phyloP scores from a whole-genome alignment of 257 asterid genomes.

The Echites panduratus region DNA sequence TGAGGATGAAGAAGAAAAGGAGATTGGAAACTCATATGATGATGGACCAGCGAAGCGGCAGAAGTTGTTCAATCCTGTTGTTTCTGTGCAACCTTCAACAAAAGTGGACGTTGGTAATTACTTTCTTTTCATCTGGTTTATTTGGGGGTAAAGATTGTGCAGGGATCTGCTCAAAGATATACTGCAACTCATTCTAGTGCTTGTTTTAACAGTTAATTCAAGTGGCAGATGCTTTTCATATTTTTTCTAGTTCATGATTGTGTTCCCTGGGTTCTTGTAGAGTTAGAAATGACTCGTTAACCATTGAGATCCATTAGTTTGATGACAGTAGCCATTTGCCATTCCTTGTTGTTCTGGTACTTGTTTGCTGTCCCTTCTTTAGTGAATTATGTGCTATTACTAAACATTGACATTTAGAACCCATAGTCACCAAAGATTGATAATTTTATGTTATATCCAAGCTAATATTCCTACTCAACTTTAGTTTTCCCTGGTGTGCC shows the following conservation, averaged over 20 bases:
- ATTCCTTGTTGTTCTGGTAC: neutral
- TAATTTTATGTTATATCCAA: neutral
- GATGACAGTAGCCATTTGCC: neutral
- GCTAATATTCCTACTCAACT: neutral
- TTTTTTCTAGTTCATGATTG: neutral
- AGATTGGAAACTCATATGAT: slow-evolving; percentile 50
- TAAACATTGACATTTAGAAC: neutral
- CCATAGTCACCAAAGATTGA: neutral
- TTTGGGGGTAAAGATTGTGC: slow-evolving; percentile 14
- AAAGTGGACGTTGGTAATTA: slow-evolving; percentile 82
- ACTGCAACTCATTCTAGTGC: neutral
- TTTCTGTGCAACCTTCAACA: slow-evolving; percentile 38
- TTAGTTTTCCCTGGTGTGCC: neutral
- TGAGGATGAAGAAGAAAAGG: slow-evolving; percentile 56
- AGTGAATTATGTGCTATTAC: neutral
- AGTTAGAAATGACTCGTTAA: neutral
- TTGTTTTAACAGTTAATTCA: slow-evolving; percentile 1
- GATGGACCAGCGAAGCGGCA: slow-evolving; percentile 64
- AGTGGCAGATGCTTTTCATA: neutral
- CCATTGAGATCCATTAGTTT: neutral
- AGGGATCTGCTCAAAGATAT: slow-evolving; percentile 8
- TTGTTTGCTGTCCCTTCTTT: neutral
- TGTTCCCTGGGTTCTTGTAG: neutral
- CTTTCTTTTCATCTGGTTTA: slow-evolving; percentile 32
- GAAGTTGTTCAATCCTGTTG: slow-evolving; percentile 45